These are phyloP conservation scores for Colletotrichum melonis DNA, from an alignment of 2,329 filamentous ascomycete genomes.

Conservation along the genomic window DNA sequence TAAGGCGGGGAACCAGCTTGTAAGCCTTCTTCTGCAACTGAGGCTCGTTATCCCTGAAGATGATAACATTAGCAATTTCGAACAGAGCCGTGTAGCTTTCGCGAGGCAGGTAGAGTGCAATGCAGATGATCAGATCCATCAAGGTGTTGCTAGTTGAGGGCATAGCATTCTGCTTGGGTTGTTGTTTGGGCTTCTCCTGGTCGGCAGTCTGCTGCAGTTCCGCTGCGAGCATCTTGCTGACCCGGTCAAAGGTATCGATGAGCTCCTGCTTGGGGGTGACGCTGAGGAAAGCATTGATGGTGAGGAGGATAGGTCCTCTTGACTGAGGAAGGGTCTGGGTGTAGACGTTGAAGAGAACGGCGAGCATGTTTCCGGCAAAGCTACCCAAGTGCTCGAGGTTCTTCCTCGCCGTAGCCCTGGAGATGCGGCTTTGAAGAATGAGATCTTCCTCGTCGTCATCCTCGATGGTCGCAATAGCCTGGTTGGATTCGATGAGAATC, in stretches of 20 bases:
- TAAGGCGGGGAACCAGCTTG: slow-evolving; percentile 93
- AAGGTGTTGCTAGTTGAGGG: slow-evolving; percentile 94
- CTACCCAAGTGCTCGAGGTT: slow-evolving; percentile 85
- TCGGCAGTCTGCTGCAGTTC: slow-evolving; percentile 69
- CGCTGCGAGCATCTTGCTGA: slow-evolving; percentile 83
- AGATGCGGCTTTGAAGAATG: slow-evolving; percentile 81
- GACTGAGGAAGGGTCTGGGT: slow-evolving; percentile 95
- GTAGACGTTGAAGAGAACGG: slow-evolving; percentile 99
- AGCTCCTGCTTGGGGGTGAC: slow-evolving; percentile 84
- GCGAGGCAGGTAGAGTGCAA: slow-evolving; percentile 91
- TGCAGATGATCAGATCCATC: slow-evolving; percentile 96
- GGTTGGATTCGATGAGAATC: slow-evolving; percentile 90
- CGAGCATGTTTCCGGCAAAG: slow-evolving; percentile 89
- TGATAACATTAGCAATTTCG: slow-evolving; percentile 84
- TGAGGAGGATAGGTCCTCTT: slow-evolving; percentile 89
- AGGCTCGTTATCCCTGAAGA: slow-evolving; percentile 84
- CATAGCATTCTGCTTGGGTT: slow-evolving; percentile 75
- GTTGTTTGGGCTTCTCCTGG: slow-evolving; percentile 70
- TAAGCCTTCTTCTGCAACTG: slow-evolving; percentile 99
- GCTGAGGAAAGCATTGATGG: slow-evolving; percentile 94
- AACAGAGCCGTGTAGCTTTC: slow-evolving; percentile 89
- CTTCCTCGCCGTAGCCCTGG: slow-evolving; percentile 78
- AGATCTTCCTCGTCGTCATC: slow-evolving; percentile 76
- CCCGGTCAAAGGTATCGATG: slow-evolving; percentile 87
- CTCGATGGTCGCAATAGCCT: slow-evolving; percentile 79